These are phyloP conservation scores for Tuber borchii DNA, from an alignment of 495 filamentous ascomycete species.

Conservation along the genomic window DNA sequence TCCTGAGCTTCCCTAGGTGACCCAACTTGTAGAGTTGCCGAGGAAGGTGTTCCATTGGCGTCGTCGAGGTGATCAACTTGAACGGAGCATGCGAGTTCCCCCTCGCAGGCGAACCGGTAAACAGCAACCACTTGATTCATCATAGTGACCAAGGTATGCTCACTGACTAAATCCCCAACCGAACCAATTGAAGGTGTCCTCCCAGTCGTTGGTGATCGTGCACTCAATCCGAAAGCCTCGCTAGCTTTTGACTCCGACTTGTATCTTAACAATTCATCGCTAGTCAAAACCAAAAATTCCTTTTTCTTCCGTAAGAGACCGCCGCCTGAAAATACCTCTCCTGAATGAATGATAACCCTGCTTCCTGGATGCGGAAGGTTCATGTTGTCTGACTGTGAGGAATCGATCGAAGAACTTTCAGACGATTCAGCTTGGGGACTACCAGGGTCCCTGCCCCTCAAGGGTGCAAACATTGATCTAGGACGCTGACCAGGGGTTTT, in stretches of 20 bases:
- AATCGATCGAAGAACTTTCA: slow-evolving; percentile 38
- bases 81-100: slow-evolving; percentile 28
- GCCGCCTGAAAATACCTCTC: slow-evolving; percentile 71
- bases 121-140: slow-evolving; percentile 39
- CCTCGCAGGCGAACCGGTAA: slow-evolving; percentile 32
- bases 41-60: slow-evolving; percentile 31
- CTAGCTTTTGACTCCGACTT: slow-evolving; percentile 50
- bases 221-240: slow-evolving; percentile 34
- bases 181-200: slow-evolving; percentile 36
- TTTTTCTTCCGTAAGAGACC: slow-evolving; percentile 77
- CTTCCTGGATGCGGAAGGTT: slow-evolving; percentile 19
- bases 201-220: slow-evolving; percentile 27
- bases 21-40: slow-evolving; percentile 34
- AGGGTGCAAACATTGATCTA: slow-evolving; percentile 41
- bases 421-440: slow-evolving; percentile 34
- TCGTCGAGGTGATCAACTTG: slow-evolving; percentile 40
- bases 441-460: slow-evolving; percentile 24
- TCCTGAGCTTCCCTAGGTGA: slow-evolving; percentile 32
- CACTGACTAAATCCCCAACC: slow-evolving; percentile 26
- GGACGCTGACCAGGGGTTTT: slow-evolving; percentile 32
- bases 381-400: slow-evolving; percentile 23
- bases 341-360: slow-evolving; percentile 42
- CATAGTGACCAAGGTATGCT: slow-evolving; percentile 34
- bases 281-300: slow-evolving; percentile 86
- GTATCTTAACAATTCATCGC: slow-evolving; percentile 73